Base-by-base conservation (phyloP, 345 rosid genomes). In the Euclidium syriacum region DNA sequence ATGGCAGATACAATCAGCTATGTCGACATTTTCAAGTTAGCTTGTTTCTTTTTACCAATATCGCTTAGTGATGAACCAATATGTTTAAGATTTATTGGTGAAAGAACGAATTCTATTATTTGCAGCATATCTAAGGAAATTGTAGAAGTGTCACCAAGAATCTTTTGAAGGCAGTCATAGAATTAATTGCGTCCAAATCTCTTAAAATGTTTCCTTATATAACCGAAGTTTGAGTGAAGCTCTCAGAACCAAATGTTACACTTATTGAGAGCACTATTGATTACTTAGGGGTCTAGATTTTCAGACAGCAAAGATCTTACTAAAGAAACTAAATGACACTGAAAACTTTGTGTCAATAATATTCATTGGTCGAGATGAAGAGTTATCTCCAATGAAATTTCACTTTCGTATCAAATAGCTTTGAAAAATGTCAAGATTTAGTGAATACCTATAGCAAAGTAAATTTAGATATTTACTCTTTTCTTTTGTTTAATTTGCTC, bases 161-260 rank as follows among this genome's bases (percentile, higher is more conserved):
- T 72, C 97, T 92, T 60, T 68, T 91, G 0, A 96, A 88, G 67
- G 74, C 91, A 0, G 96, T 84, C 57, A 95, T 96, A 32, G 81
- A 88, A 44, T 74, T 29, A 49, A 80, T 88, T 15, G 74, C 98
- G 6, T 73, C 84, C 4, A 76, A 75, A 10, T 78, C 85, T 14
- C 61, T 91, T 63, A 64, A 69, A 6, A 80, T 57, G 43, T 71
- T 71, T 39, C 66, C 85, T 18, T 78, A 38, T 64, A 74, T 88
- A 76, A 75, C 64, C 2, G 88, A 84, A 18, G 77, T 88, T 27
- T 74, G 85, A 2, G 96, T 91, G 58, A 81, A 83, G 64, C 72
- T 91, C 15, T 77, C 71, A 52, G 88, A 91, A 80, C 98, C 98
- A 57, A 91, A 86, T 66, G 95, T 91, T 36, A 87, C 96, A 7